Conservation (phyloP, 208 protist genomes). For the Naegleria gruberi region DNA sequence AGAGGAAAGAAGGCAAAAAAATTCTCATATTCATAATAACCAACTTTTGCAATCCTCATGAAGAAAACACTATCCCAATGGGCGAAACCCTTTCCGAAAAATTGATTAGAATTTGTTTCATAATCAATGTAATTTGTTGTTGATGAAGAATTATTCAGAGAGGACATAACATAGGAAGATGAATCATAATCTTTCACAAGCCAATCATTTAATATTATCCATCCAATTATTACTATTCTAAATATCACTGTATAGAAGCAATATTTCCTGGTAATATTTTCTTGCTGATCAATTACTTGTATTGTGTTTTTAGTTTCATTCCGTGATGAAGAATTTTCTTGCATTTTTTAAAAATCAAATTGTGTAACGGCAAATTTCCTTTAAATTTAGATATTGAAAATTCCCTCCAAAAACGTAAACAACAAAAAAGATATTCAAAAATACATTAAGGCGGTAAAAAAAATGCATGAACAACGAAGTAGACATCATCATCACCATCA, state of each 20-base stretch:
- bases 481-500: no score
- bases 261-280: no score
- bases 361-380: no score
- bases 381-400: no score
- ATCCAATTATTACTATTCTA: background rate
- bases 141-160: background rate
- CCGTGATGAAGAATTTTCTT: no score
- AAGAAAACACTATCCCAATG: constrained; percentile 13
- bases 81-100: background rate
- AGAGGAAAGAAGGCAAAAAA: constrained; percentile 18
- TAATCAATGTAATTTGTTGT: background rate
- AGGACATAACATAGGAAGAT: background rate
- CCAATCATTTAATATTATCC: background rate
- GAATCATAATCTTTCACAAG: background rate
- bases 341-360: no score
- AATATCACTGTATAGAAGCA: background rate
- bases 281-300: no score
- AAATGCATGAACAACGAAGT: no score
- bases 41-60: background rate
- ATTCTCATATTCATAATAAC: constrained; percentile 8
- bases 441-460: no score
- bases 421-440: no score
- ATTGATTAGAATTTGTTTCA: background rate
- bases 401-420: no score
- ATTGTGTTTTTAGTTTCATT: no score